Evolutionary conservation across 1,139 yeast genomes (phyloP).

Genomic region (Nakaseomyces sp.): DNA sequence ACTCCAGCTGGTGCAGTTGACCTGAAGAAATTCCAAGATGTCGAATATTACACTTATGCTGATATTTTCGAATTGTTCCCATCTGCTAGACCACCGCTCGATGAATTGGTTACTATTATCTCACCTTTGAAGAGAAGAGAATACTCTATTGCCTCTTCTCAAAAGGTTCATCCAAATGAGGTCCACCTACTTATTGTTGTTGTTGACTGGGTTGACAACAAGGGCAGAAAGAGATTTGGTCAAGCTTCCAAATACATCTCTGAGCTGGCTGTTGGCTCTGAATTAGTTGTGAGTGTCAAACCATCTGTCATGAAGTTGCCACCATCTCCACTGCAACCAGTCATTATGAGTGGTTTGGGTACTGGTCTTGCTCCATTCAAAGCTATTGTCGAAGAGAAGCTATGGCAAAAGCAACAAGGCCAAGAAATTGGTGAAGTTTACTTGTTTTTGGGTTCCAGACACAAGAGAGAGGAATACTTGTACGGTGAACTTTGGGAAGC

Average conservation of each 20-base stretch:
- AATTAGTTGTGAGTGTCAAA: conserved; percentile 87
- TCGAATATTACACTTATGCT: conserved; percentile 68
- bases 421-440: conserved; percentile 81
- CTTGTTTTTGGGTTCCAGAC: conserved; percentile 90
- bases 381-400: conserved; percentile 92
- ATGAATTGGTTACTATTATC: conserved; percentile 61
- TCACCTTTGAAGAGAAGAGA: conserved; percentile 94
- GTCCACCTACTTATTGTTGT: conserved; percentile 90
- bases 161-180: conserved; percentile 81
- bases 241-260: conserved; percentile 90
- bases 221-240: conserved; percentile 82
- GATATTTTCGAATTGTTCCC: conserved; percentile 75
- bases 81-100: conserved; percentile 73
- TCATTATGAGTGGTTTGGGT: conserved; percentile 95
- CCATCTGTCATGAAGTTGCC: conserved; percentile 98
- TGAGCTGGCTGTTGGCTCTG: conserved; percentile 70
- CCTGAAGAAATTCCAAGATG: conserved; percentile 79
- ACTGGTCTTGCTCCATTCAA: conserved; percentile 98
- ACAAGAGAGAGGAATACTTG: conserved; percentile 87
- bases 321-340: conserved; percentile 76
- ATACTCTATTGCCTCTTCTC: conserved; percentile 97
- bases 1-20: conserved; percentile 80
- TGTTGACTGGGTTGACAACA: conserved; percentile 88
- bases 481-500: conserved; percentile 99
- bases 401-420: conserved; percentile 89